phyloP scores from a whole-genome alignment of 345 rosid genomes.

The Jatropha curcas region DNA sequence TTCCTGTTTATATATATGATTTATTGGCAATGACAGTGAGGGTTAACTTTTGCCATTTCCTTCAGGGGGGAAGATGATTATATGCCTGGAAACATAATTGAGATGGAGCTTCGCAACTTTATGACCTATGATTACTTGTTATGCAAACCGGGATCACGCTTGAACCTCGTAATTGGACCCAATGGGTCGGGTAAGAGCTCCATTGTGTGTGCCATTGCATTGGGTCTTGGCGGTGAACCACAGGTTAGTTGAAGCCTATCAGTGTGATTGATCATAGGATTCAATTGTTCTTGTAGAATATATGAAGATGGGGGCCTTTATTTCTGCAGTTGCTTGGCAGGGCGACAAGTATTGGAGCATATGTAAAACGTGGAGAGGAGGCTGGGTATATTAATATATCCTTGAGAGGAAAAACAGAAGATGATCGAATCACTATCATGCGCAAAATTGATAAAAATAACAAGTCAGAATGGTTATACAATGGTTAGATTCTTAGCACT shows the following conservation, averaged over 20 bases:
- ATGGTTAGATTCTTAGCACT: slow-evolving; percentile 46
- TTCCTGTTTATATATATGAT: not conserved
- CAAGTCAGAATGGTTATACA: slow-evolving; percentile 89
- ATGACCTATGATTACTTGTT: slow-evolving; percentile 80
- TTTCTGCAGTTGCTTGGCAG: slow-evolving; percentile 81
- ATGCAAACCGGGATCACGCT: slow-evolving; percentile 83
- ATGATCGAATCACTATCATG: slow-evolving; percentile 50
- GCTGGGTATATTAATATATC: slow-evolving; percentile 72
- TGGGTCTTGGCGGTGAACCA: slow-evolving; percentile 93
- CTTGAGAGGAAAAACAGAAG: slow-evolving; percentile 58
- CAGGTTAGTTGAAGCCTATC: slow-evolving; percentile 48
- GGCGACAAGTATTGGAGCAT: slow-evolving; percentile 80
- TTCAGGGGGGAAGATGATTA: slow-evolving; percentile 89
- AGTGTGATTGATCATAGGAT: slow-evolving; percentile 10
- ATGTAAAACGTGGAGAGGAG: slow-evolving; percentile 90
- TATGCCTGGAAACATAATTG: slow-evolving; percentile 77
- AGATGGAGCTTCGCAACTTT: slow-evolving; percentile 83
- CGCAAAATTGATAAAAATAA: slow-evolving; percentile 81
- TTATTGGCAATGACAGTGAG: not conserved
- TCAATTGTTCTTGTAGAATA: slow-evolving; percentile 1
- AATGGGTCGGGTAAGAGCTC: slow-evolving; percentile 98
- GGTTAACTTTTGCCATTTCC: not conserved
- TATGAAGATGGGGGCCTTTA: slow-evolving; percentile 4
- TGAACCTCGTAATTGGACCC: slow-evolving; percentile 94
- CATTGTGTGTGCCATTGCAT: slow-evolving; percentile 94